Base-by-base conservation (phyloP, 352 stramenopile genomes). In the Phytophthora tubulina region DNA sequence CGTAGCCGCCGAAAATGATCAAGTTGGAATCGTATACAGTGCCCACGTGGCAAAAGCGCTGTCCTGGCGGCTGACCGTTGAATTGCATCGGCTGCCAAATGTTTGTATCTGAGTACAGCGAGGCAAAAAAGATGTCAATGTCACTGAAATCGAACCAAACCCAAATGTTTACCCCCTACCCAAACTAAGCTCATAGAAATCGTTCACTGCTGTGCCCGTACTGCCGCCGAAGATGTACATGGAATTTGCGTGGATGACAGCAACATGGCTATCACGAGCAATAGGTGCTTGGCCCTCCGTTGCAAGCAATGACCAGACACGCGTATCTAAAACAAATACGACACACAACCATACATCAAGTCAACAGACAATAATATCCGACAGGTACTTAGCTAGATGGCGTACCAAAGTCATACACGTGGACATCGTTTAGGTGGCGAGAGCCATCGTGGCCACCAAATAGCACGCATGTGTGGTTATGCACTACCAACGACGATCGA, bases 401-500 rank as follows among this genome's bases (percentile, higher is more conserved):
- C 72, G 13, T 72, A 85, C 94, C 83, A 68, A 99, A 99, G 73
- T 99, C 94, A 81, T 99, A 99, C 2, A 99, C 81, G 78, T 99
- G 94, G 4, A 99, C 96, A 74, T 99, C 97, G 49, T 98, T 98
- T 17, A 99, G 83, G 74, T 99, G 97, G n/a, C 97, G 81, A 17
- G 96, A 99, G 0, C 98, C 98, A 75, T 99, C 97, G 78, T 99
- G 97, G 1, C 98, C 98, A 13, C 97, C 97, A 83, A 99, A 99
- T 6, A 99, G 79, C 70, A 99, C 81, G 58, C 87, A 98, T 63
- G 96, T 98, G 69, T 90, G 89, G 58, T 98, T 97, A 72, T 96
- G 84, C 67, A 98, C 87, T 6, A 98, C 93, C 53, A 98, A 88
- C 14, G 91, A 98, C 0, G 96, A 98, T 33, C 80, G 91, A 63